These are phyloP conservation scores for Colletotrichum graminicola DNA, from an alignment of 2,329 filamentous ascomycete species.

Conservation along the genomic window DNA sequence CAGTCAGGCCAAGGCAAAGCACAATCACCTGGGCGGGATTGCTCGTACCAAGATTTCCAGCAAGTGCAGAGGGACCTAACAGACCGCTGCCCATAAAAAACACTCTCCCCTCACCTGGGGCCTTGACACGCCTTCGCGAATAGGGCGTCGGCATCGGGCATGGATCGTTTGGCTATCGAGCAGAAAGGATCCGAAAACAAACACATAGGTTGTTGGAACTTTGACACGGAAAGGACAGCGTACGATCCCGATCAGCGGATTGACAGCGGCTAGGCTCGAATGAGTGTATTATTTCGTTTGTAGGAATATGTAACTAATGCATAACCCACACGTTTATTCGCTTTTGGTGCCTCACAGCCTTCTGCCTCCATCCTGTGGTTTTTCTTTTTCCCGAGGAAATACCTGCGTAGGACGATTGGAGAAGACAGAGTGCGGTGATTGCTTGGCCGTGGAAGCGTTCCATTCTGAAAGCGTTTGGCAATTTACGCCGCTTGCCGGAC, in stretches of 20 bases:
- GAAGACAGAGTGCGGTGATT: background rate
- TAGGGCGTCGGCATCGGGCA: constrained; percentile 19
- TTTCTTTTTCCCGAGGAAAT: background rate
- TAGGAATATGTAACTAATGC: constrained; percentile 37
- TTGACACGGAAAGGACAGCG: constrained; percentile 6
- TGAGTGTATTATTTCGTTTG: constrained; percentile 40
- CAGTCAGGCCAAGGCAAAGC: constrained; percentile 1
- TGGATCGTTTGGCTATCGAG: constrained; percentile 26
- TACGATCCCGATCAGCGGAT: background rate
- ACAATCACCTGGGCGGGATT: background rate
- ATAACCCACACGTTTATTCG: background rate
- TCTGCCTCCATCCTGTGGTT: background rate
- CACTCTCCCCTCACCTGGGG: constrained; percentile 35
- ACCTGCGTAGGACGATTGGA: no score
- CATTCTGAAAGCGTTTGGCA: background rate
- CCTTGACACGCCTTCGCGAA: constrained; percentile 9
- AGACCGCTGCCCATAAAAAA: constrained; percentile 6
- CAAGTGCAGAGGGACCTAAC: background rate
- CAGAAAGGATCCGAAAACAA: background rate
- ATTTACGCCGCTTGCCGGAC: background rate
- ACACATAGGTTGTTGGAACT: background rate
- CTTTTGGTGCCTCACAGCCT: background rate
- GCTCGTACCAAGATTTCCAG: background rate
- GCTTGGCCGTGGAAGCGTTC: background rate
- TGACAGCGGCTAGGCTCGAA: constrained; percentile 18